Evolutionary conservation across 2,329 filamentous ascomycete species (phyloP), one percentile per base, ranked within the genome.

Genomic region (Clathrospora elynae): DNA sequence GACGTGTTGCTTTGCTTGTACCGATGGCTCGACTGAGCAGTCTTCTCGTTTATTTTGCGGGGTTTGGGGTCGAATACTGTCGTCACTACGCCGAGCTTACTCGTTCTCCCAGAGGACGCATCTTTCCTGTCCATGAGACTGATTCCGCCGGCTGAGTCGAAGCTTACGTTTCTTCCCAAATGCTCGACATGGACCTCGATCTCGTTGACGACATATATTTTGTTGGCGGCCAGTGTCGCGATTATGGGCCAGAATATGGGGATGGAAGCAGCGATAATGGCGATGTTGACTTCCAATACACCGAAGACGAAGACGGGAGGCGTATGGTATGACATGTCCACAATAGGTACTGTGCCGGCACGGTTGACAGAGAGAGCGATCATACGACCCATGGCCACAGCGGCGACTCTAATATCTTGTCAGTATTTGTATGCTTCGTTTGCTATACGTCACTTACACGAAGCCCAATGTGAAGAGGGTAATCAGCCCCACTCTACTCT

Each of bases 171-270:
- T 25, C 56, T 50, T 1, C 49, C 38, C 4, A 42, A 46, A n/a
- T 51, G 34, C 29, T 67, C 61, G 13, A 65, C 61, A 30, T 55
- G 66, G 34, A 71, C 56, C 30, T 65, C 61, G 48, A 71, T 61
- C 41, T 71, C 67, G 35, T 69, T 70, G 47, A 70, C 63, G 44
- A 71, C 67, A 26, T 69, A 64, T 47, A 71, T 71, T 22, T 64
- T 66, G 52, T 67, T 66, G 23, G 50, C 34, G 4, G 65, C 55
- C 11, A 71, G 34, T 11, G 53, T 59, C 12, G 46, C 49, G 36
- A 71, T 63, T 23, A 62, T 46, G 9, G 68, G 68, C 67, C 67
- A 71, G 60, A 71, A 71, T 29, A 69, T 66, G 14, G 68, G 68
- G 20, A 71, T 65, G 0, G 62, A 67, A 12, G 67, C 68, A 28